phyloP scores from a whole-genome alignment of 495 filamentous ascomycete genomes.

The Halenospora varia region DNA sequence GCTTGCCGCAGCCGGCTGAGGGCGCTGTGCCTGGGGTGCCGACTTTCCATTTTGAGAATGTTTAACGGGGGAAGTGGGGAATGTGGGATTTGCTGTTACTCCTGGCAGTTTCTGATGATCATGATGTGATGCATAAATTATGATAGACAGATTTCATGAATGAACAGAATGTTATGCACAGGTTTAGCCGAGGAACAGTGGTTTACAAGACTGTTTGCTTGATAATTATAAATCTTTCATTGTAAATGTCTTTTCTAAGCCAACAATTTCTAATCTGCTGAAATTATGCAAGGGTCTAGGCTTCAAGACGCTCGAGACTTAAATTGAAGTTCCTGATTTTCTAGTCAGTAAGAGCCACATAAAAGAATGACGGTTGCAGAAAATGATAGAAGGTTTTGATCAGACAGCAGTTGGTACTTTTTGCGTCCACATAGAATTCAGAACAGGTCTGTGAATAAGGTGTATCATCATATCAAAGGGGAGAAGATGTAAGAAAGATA shows the following conservation, averaged over 20 bases:
- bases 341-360: too few relatives aligned
- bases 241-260: too few relatives aligned
- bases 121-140: not conserved
- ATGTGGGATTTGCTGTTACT: not conserved
- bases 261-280: too few relatives aligned
- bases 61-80: constrained; percentile 29
- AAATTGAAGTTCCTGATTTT: too few relatives aligned
- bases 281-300: too few relatives aligned
- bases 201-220: too few relatives aligned
- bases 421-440: constrained; percentile 60
- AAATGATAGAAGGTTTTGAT: constrained; percentile 31
- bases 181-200: too few relatives aligned
- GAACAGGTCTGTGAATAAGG: constrained; percentile 80
- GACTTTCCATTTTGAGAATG: constrained; percentile 74
- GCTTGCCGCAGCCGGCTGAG: constrained; percentile 53
- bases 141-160: not conserved
- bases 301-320: too few relatives aligned
- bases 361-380: too few relatives aligned
- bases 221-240: too few relatives aligned
- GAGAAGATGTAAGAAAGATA: not conserved
- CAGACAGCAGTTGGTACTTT: constrained; percentile 80
- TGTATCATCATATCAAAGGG: constrained; percentile 54
- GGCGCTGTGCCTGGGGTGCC: constrained; percentile 75
- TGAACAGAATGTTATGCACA: too few relatives aligned
- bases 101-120: not conserved